These are phyloP conservation scores for Ormosia emarginata DNA, from an alignment of 306 rosid species.

Conservation along the genomic window DNA sequence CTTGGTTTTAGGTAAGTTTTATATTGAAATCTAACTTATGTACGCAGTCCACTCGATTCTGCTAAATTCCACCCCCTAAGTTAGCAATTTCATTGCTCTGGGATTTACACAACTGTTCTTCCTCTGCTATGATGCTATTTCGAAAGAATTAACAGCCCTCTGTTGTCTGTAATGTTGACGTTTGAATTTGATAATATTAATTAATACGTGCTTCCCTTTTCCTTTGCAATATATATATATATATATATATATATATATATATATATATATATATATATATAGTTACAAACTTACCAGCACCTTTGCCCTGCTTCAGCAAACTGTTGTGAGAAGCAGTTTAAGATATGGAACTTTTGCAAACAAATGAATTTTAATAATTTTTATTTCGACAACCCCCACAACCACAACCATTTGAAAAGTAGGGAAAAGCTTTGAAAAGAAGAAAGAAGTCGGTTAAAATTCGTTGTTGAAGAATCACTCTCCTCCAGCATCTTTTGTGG, in stretches of 20 bases:
- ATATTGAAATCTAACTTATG: no score
- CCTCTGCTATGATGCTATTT: not conserved
- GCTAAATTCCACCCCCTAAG: no score
- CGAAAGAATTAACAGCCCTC: not conserved
- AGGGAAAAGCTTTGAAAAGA: conserved; percentile 1
- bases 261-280: no score
- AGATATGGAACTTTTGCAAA: conserved; percentile 21
- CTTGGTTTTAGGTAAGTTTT: no score
- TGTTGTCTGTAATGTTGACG: no score
- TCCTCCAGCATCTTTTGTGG: conserved; percentile 36
- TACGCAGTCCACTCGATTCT: no score
- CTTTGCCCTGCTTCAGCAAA: conserved; percentile 15
- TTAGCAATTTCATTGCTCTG: not conserved
- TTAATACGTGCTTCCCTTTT: not conserved
- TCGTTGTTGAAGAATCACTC: conserved; percentile 29
- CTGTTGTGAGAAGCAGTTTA: conserved; percentile 15
- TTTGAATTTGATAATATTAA: no score
- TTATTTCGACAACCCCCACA: not conserved
- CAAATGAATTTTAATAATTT: conserved; percentile 14
- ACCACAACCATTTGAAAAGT: conserved; percentile 22
- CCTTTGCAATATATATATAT: not conserved
- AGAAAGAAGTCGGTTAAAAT: conserved; percentile 20
- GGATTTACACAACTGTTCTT: not conserved
- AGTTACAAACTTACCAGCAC: not conserved
- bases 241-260: no score